phyloP scores from a whole-genome alignment of 2,329 filamentous ascomycete species.

The Fusarium illudens region DNA sequence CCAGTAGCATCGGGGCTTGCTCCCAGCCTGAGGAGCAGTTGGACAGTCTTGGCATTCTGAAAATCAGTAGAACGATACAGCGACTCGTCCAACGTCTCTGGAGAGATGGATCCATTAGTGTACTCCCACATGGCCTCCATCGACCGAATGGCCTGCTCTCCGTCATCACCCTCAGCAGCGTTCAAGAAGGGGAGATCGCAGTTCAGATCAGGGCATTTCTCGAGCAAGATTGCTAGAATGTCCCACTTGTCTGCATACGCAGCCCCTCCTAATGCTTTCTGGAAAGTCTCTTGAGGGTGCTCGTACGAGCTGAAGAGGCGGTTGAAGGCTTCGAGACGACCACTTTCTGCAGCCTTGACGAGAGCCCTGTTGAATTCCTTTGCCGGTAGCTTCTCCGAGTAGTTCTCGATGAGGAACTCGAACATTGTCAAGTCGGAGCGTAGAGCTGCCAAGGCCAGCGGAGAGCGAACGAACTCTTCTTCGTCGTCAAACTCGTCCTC shows the following conservation, averaged over 20 bases:
- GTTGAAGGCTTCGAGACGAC: constrained; percentile 53
- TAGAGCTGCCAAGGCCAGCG: constrained; percentile 50
- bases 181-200: constrained; percentile 48
- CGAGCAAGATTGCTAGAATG: constrained; percentile 47
- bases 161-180: constrained; percentile 43
- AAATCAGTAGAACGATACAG: constrained; percentile 52
- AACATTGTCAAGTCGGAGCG: constrained; percentile 53
- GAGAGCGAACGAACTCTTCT: constrained; percentile 39
- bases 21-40: constrained; percentile 47
- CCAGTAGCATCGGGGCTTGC: constrained; percentile 52
- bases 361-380: constrained; percentile 52
- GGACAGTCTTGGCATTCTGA: constrained; percentile 50
- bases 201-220: constrained; percentile 44
- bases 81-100: constrained; percentile 45
- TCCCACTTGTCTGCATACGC: constrained; percentile 50
- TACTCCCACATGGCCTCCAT: constrained; percentile 51
- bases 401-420: constrained; percentile 52
- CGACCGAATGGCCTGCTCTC: constrained; percentile 47
- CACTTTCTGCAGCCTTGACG: constrained; percentile 49
- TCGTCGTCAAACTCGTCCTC: constrained; percentile 2
- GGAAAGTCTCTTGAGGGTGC: constrained; percentile 45
- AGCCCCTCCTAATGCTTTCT: constrained; percentile 47
- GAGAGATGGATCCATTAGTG: constrained; percentile 44
- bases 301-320: constrained; percentile 47
- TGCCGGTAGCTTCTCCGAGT: constrained; percentile 49